A percentile compares a stretch with the other conserved stretches of the same genome.
Conservation (phyloP, 257 asterid genomes). For the Mentha longifolia region DNA sequence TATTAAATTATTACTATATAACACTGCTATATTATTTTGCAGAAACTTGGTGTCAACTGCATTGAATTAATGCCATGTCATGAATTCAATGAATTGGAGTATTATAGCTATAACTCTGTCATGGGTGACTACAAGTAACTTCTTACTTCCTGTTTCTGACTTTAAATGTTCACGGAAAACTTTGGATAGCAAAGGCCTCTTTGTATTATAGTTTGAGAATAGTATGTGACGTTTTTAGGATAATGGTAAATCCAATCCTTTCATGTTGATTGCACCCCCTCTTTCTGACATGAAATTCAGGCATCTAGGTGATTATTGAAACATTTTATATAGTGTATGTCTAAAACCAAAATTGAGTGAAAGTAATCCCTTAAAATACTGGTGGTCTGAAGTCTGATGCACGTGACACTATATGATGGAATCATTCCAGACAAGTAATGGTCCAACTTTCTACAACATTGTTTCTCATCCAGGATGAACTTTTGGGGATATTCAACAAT, state of each 20-base stretch:
- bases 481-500: constrained; percentile 98
- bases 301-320: neutral
- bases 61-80: constrained; percentile 99
- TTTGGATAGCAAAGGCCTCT: constrained; percentile 10
- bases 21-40: constrained; percentile 41
- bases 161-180: constrained; percentile 19
- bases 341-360: neutral
- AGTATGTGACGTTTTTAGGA: constrained; percentile 4
- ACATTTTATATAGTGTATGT: neutral
- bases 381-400: constrained; percentile 19
- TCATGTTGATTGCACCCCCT: constrained; percentile 22
- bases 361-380: neutral
- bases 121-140: constrained; percentile 92
- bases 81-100: constrained; percentile 88
- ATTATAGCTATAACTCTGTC: constrained; percentile 86
- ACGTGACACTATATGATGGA: constrained; percentile 23
- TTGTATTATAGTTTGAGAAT: constrained; percentile 20
- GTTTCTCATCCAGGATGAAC: constrained; percentile 66
- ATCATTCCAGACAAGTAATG: constrained; percentile 23
- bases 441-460: constrained; percentile 24
- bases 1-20: constrained; percentile 31
- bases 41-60: constrained; percentile 98
- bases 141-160: constrained; percentile 33
- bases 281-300: neutral
- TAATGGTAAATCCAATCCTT: constrained; percentile 5